Percentiles rank a stretch among this genome's conserved stretches.
phyloP scores from a whole-genome alignment of 441 rosid genomes.

The Viola pubescens region DNA sequence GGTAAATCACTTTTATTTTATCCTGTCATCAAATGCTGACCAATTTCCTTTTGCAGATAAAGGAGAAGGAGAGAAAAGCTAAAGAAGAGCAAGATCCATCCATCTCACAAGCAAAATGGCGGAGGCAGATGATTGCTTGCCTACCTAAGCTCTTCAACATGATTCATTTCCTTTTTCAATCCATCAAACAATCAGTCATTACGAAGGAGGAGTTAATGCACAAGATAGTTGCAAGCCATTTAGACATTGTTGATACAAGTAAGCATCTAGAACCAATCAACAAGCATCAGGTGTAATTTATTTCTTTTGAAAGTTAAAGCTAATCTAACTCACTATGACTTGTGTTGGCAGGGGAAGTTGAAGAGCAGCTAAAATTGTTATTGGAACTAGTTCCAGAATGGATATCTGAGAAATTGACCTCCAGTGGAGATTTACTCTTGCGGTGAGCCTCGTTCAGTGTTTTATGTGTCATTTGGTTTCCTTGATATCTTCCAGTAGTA shows the following conservation, averaged over 20 bases:
- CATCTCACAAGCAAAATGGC: conserved; percentile 74
- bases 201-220: conserved; percentile 77
- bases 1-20: neutral
- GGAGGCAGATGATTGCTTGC: conserved; percentile 52
- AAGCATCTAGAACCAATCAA: conserved; percentile 20
- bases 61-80: conserved; percentile 63
- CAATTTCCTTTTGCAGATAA: conserved; percentile 40
- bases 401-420: conserved; percentile 61
- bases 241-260: conserved; percentile 68
- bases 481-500: neutral
- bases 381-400: conserved; percentile 78
- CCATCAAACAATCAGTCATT: conserved; percentile 54
- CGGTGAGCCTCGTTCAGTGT: conserved; percentile 36
- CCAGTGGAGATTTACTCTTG: conserved; percentile 61
- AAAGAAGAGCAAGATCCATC: conserved; percentile 73
- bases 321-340: conserved; percentile 11
- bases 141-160: conserved; percentile 81
- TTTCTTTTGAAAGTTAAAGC: neutral
- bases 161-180: conserved; percentile 63
- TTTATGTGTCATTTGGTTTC: neutral
- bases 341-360: conserved; percentile 56
- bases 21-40: neutral
- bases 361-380: conserved; percentile 63
- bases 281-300: neutral
- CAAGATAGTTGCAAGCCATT: conserved; percentile 57